Conservation (phyloP, 2,329 filamentous ascomycete genomes). For the Lecanosticta acicola region DNA sequence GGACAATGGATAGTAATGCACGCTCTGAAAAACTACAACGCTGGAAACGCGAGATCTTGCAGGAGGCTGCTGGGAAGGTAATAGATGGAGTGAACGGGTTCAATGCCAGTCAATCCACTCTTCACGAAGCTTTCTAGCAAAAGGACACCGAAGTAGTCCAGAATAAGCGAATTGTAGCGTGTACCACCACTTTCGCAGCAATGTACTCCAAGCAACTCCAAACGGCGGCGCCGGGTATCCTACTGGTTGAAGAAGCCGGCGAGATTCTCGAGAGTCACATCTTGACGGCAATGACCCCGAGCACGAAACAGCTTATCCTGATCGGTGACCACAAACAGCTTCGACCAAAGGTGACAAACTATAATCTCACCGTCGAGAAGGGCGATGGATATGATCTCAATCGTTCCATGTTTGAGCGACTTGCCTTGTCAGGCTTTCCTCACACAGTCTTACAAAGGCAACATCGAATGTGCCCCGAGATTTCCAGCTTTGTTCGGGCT, state of each 20-base stretch:
- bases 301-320: conserved; percentile 57
- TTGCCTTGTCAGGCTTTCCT: conserved; percentile 33
- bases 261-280: conserved; percentile 62
- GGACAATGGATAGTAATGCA: conserved; percentile 43
- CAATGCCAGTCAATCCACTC: conserved; percentile 38
- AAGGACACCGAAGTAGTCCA: conserved; percentile 25
- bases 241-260: conserved; percentile 55
- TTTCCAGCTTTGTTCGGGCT: conserved; percentile 53
- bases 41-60: conserved; percentile 20
- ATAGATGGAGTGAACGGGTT: conserved; percentile 36
- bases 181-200: conserved; percentile 57
- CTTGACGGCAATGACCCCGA: conserved; percentile 54
- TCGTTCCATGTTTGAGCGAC: conserved; percentile 56
- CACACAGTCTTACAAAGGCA: conserved; percentile 50
- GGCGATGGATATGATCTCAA: conserved; percentile 53
- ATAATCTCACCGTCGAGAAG: conserved; percentile 49
- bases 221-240: conserved; percentile 39
- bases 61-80: conserved; percentile 48
- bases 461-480: conserved; percentile 61
- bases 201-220: conserved; percentile 49
- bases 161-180: conserved; percentile 46
- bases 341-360: conserved; percentile 53
- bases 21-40: conserved; percentile 33
- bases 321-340: conserved; percentile 61
- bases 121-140: conserved; percentile 32